A percentile compares a stretch with the other conserved stretches of the same genome.
These are phyloP conservation scores for Gossypium thurberi DNA, from an alignment of 345 rosid species.

Conservation along the genomic window DNA sequence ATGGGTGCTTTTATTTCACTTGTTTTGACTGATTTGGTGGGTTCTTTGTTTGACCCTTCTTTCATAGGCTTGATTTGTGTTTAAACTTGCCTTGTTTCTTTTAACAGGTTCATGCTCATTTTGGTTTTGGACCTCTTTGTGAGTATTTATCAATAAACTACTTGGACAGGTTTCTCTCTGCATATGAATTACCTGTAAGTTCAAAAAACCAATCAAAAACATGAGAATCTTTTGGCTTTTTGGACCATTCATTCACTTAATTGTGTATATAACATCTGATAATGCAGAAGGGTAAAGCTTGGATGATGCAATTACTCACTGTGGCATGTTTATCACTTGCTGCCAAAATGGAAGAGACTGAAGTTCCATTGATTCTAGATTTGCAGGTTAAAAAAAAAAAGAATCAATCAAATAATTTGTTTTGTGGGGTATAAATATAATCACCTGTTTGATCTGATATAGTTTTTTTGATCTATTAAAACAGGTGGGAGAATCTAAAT, in stretches of 20 bases:
- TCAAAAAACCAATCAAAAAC: neutral
- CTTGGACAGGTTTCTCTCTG: conserved; percentile 70
- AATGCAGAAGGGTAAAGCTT: conserved; percentile 53
- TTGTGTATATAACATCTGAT: neutral
- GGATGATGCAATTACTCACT: conserved; percentile 64
- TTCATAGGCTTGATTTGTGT: neutral
- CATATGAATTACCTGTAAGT: conserved; percentile 63
- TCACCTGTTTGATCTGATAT: neutral
- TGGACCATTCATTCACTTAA: neutral
- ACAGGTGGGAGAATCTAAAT: conserved; percentile 52
- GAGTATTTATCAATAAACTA: conserved; percentile 50
- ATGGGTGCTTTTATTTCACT: neutral
- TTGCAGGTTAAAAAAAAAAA: conserved; percentile 41
- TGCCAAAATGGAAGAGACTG: conserved; percentile 69
- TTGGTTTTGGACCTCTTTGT: conserved; percentile 63
- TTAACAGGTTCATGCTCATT: conserved; percentile 56
- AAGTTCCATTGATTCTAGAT: conserved; percentile 55
- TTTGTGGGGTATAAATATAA: neutral
- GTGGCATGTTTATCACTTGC: conserved; percentile 75
- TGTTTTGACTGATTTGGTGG: no score
- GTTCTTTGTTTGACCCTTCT: neutral
- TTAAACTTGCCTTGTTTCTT: conserved; percentile 9
- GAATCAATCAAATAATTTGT: neutral
- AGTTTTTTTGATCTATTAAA: neutral
- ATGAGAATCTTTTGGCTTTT: neutral